Evolutionary conservation across 2,329 filamentous ascomycete species (phyloP).

Genomic region (Pseudogymnoascus sp.): DNA sequence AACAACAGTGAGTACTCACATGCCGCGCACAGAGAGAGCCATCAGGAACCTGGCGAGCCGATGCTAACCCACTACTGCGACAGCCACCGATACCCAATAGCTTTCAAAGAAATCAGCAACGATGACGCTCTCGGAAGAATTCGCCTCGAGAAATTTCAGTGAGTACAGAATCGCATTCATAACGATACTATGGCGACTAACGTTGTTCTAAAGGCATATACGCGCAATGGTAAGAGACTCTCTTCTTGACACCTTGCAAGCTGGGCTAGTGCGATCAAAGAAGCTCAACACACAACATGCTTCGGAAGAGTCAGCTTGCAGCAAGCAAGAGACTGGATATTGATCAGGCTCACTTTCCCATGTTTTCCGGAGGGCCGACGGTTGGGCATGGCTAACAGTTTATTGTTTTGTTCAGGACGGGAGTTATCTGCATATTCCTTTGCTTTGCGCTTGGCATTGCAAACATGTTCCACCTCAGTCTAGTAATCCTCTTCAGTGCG

Average conservation of each 20-base stretch:
- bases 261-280: not conserved
- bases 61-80: slow-evolving; percentile 1
- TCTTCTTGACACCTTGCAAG: slow-evolving; percentile 8
- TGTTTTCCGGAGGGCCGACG: not conserved
- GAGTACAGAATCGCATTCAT: slow-evolving; percentile 30
- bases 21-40: not conserved
- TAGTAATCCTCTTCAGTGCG: slow-evolving; percentile 37
- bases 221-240: slow-evolving; percentile 9
- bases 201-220: slow-evolving; percentile 2
- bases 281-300: not conserved
- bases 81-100: slow-evolving; percentile 4
- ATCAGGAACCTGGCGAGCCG: not conserved
- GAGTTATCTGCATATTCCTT: slow-evolving; percentile 62
- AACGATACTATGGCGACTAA: slow-evolving; percentile 7
- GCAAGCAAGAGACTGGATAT: not conserved
- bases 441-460: slow-evolving; percentile 62
- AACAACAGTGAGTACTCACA: not conserved
- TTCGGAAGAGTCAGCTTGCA: not conserved
- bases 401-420: slow-evolving; percentile 43
- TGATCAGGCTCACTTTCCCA: not conserved
- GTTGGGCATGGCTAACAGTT: not conserved
- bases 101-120: slow-evolving; percentile 31
- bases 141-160: slow-evolving; percentile 69
- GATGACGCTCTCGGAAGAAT: slow-evolving; percentile 66
- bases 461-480: slow-evolving; percentile 52